Evolutionary conservation across 1,284 basidiomycete species (phyloP), one percentile per base, ranked within the genome.

Genomic region (Trichosporon coremiiforme): DNA sequence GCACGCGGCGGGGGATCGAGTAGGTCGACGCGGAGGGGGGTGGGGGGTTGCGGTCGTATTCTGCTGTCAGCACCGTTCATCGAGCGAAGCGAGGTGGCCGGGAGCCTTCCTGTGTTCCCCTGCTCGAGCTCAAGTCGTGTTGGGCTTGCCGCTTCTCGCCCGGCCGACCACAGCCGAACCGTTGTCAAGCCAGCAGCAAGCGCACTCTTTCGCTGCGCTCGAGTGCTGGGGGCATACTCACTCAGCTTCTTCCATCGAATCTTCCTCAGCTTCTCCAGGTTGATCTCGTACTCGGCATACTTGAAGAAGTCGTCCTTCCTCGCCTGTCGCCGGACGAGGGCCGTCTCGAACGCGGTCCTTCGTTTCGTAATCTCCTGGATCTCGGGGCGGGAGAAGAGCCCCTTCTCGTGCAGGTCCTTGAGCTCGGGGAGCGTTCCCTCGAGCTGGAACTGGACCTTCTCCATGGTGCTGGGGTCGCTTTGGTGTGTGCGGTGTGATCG

Each of bases 361-460:
- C 91, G 91, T 81, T 90, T 90, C 77, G 97, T 89, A 75, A 98
- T 94, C 75, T 91, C 88, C 75, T 91, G 90, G 41, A 91, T 89
- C 84, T 97, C 94, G 84, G 85, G 22, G 17, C 64, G 63, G 8
- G 55, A 65, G 83, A 99, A 98, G 69, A 98, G 85, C 72, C 89
- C 89, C 84, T 92, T 94, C 76, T 94, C 89, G 75, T 93, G 90
- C 29, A 98, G 87, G 84, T 97, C 94, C 84, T 94, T 95, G 77
- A 98, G 91, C 89, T 98, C 95, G 68, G 91, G 89, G 87, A 97
- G 91, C 88, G 95, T 95, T 86, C 94, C 90, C 89, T 97, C 95
- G 82, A 96, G 92, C 85, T 95, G 90, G 78, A 92, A 96, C 76
- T 96, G 92, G 0, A 97, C 94, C 74, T 94, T 89, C 87, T 97